These are phyloP conservation scores for Chlorokybus atmophyticus DNA, from an alignment of 139 green algal genomes.

Conservation along the genomic window DNA sequence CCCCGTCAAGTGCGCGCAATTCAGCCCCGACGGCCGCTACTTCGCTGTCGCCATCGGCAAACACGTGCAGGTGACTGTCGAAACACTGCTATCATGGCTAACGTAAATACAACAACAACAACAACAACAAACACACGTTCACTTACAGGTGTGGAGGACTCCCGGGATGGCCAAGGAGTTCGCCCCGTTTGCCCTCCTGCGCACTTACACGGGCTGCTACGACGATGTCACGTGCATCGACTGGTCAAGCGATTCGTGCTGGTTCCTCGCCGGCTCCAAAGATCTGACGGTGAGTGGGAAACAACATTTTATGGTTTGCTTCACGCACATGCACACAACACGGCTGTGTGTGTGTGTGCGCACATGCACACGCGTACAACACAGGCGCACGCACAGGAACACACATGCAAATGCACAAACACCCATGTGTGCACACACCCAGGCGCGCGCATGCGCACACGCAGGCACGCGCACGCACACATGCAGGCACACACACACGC, in stretches of 20 bases:
- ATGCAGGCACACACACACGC: too few species aligned
- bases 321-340: too few species aligned
- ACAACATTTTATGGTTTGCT: too few species aligned
- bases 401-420: too few species aligned
- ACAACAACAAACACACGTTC: constrained; percentile 1
- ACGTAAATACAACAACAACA: neutral
- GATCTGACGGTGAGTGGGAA: constrained; percentile 58
- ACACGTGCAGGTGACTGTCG: constrained; percentile 58
- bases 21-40: constrained; percentile 74
- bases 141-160: constrained; percentile 68
- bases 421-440: too few species aligned
- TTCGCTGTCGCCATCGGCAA: constrained; percentile 69
- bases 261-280: constrained; percentile 63
- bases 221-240: constrained; percentile 69
- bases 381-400: too few species aligned
- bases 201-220: constrained; percentile 70
- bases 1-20: constrained; percentile 54
- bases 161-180: constrained; percentile 65
- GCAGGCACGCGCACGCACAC: too few species aligned
- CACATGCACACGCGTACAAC: too few species aligned
- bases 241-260: constrained; percentile 62
- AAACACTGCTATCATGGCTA: constrained; percentile 16
- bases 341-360: too few species aligned
- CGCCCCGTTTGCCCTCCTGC: constrained; percentile 75
- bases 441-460: too few species aligned